phyloP scores from a whole-genome alignment of 129 eudicot genomes.

The Calendula officinalis region DNA sequence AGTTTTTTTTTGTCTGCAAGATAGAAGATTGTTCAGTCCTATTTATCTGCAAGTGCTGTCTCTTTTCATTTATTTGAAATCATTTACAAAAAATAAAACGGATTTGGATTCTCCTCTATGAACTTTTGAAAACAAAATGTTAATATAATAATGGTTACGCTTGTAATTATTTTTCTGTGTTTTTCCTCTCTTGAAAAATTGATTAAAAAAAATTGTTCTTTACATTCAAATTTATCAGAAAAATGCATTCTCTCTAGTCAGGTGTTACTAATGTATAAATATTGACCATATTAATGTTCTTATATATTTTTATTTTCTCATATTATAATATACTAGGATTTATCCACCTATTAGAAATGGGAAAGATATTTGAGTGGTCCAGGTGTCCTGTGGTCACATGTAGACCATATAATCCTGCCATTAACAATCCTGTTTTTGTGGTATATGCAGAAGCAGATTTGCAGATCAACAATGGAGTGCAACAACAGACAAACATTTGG shows the following conservation, averaged over 20 bases:
- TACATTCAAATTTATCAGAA: not conserved
- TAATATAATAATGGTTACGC: not conserved
- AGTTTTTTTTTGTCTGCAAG: too few species aligned
- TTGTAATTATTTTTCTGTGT: not conserved
- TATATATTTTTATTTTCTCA: not conserved
- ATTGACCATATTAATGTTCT: not conserved
- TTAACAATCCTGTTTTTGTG: conserved; percentile 5
- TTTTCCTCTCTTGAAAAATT: not conserved
- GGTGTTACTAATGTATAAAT: not conserved
- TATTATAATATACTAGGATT: not conserved
- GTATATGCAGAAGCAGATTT: conserved; percentile 28
- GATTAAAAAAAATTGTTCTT: not conserved
- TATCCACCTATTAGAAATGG: not conserved
- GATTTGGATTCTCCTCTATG: too few species aligned
- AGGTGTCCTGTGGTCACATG: conserved; percentile 7
- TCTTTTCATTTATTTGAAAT: not conserved
- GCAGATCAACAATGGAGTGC: conserved; percentile 34
- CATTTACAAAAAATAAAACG: too few species aligned
- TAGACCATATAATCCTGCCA: conserved; percentile 6
- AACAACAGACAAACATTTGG: conserved; percentile 15
- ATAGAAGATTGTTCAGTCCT: too few species aligned
- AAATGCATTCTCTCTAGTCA: not conserved
- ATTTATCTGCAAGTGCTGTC: too few species aligned
- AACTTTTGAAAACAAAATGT: not conserved
- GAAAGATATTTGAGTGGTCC: not conserved